Evolutionary conservation across 495 filamentous ascomycete species (phyloP), one percentile per base, ranked within the genome.

Genomic region (Lasiosphaeria hispida): DNA sequence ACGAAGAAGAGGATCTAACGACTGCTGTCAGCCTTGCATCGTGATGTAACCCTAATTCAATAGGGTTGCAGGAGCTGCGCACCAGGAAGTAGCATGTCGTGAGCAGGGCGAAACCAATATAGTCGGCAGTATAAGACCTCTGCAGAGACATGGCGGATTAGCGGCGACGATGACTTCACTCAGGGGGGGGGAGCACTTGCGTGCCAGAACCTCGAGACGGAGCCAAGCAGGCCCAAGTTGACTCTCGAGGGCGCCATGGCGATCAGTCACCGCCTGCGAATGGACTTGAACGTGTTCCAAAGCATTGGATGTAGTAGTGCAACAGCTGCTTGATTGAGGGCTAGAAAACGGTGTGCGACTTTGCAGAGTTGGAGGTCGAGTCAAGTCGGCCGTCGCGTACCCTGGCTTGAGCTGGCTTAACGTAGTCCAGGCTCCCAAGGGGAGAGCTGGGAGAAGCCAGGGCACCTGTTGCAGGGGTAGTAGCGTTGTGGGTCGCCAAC

Each of bases 61-160:
- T 13, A 3, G 39, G n/a, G 49, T 9, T 6, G 35, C 1, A 42
- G 30, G 10, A 48, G 4, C 14, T 10, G 70, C 82, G 36, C 54
- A 91, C 88, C 33, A 90, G 53, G 11, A 89, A 57, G 72, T 89
- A 94, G 42, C 79, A 83, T 13, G 75, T 74, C 7, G 88, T 61
- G 14, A 98, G 79, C 33, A 90, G 63, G 2, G 78, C 77, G 49
- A 97, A 80, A 30, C 89, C 92, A 41, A 96, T 67, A 71, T 93
- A 96, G 70, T 98, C 95, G 8, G 89, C 81, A 11, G 87, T 86
- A 73, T 96, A 96, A 0, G 91, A 89, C 68, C 82, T 86, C 84
- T 90, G 47, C 4, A 43, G 14, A 17, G 15, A 42, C 10, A 55
- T n/a, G 17, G 18, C 43, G 3, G 1, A 30, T 53, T 53, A 53